phyloP scores from a whole-genome alignment of 352 stramenopile species.

The Bremia lactucae region DNA sequence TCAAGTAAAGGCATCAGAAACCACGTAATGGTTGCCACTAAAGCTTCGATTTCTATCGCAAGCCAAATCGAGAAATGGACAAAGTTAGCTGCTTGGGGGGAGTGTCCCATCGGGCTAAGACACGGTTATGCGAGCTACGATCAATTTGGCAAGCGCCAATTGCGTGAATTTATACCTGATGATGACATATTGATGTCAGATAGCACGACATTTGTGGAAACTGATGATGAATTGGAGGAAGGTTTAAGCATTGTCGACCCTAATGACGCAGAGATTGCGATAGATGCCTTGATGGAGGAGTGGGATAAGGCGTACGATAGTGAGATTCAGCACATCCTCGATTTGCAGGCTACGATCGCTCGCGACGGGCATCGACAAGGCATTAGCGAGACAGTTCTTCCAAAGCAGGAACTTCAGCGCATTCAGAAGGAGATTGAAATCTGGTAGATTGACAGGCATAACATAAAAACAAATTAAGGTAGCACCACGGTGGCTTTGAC shows the following conservation, averaged over 20 bases:
- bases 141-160: constrained; percentile 12
- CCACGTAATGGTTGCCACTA: constrained; percentile 21
- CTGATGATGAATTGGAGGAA: constrained; percentile 18
- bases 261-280: constrained; percentile 31
- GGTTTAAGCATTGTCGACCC: constrained; percentile 3
- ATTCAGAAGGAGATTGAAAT: constrained; percentile 76
- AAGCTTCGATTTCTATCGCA: constrained; percentile 15
- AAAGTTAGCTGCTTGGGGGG: constrained; percentile 26
- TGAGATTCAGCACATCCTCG: constrained; percentile 21
- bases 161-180: constrained; percentile 36
- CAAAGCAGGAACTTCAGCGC: constrained; percentile 56
- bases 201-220: constrained; percentile 22
- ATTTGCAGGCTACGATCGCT: constrained; percentile 32
- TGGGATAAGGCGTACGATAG: constrained; percentile 40
- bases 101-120: constrained; percentile 37
- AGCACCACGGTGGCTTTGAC: constrained; percentile 1
- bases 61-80: constrained; percentile 19
- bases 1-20: constrained; percentile 44
- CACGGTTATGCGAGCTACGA: constrained; percentile 21
- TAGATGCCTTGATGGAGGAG: constrained; percentile 38
- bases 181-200: constrained; percentile 29
- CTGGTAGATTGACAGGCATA: constrained; percentile 17
- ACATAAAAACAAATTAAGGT: neutral
- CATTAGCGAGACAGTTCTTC: constrained; percentile 34
- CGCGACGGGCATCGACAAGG: constrained; percentile 39